These are phyloP conservation scores for Fusarium chlamydosporum DNA, from an alignment of 2,329 filamentous ascomycete species.

Conservation along the genomic window DNA sequence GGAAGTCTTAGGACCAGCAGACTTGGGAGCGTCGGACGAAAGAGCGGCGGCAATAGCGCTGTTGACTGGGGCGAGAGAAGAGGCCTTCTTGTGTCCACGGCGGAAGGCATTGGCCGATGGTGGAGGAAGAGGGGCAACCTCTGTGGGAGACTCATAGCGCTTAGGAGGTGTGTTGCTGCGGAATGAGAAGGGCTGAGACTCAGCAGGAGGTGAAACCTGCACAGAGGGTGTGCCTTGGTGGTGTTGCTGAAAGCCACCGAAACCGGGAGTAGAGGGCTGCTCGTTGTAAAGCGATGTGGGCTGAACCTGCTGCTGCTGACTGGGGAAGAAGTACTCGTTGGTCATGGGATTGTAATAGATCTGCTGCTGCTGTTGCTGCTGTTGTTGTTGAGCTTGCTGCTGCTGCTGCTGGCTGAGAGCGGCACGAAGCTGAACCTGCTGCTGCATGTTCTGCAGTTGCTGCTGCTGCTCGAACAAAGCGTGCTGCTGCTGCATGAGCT, in stretches of 20 bases:
- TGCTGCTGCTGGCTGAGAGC: constrained; percentile 55
- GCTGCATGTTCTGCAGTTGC: constrained; percentile 59
- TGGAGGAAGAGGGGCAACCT: constrained; percentile 80
- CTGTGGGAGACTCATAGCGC: constrained; percentile 77
- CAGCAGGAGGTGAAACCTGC: constrained; percentile 84
- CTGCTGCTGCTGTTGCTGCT: constrained; percentile 68
- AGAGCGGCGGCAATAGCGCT: constrained; percentile 61
- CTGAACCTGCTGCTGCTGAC: constrained; percentile 64
- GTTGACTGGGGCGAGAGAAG: constrained; percentile 77
- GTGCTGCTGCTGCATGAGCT: constrained; percentile 64
- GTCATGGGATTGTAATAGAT: constrained; percentile 89
- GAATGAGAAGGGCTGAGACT: constrained; percentile 64
- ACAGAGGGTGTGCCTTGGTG: constrained; percentile 72
- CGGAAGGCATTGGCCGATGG: constrained; percentile 94
- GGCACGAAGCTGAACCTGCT: constrained; percentile 58
- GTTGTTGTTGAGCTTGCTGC: constrained; percentile 66
- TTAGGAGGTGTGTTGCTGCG: constrained; percentile 78
- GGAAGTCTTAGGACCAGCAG: constrained; percentile 81
- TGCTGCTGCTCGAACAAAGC: constrained; percentile 63
- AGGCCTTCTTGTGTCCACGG: constrained; percentile 91
- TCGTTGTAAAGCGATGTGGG: constrained; percentile 60
- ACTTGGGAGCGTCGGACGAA: constrained; percentile 65
- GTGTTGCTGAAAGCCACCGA: constrained; percentile 58
- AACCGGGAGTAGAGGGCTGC: constrained; percentile 58
- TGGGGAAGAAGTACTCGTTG: constrained; percentile 87